These are phyloP conservation scores for Monosporascus cannonballus DNA, from an alignment of 2,329 filamentous ascomycete species.

Conservation along the genomic window DNA sequence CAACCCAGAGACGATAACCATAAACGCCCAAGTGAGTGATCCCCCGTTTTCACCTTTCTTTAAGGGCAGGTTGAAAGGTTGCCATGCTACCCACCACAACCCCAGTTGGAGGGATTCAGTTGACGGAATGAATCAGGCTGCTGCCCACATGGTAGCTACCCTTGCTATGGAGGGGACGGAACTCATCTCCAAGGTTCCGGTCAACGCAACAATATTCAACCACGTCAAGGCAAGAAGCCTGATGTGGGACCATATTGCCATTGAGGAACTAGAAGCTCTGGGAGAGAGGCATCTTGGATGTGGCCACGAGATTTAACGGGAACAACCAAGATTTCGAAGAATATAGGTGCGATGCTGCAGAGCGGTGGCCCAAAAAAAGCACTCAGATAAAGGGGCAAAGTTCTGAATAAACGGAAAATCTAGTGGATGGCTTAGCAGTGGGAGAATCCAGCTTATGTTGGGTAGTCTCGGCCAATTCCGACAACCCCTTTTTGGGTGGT, in stretches of 20 bases:
- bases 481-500: too few relatives aligned
- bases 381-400: too few relatives aligned
- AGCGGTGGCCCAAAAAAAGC: too few relatives aligned
- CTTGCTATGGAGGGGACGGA: conserved; percentile 24
- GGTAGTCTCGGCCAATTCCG: too few relatives aligned
- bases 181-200: conserved; percentile 25
- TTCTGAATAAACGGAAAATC: too few relatives aligned
- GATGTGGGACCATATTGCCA: not conserved
- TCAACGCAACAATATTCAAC: conserved; percentile 15
- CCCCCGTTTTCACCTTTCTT: not conserved
- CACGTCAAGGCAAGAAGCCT: not conserved
- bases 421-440: too few relatives aligned
- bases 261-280: not conserved
- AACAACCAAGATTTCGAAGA: too few relatives aligned
- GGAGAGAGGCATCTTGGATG: not conserved
- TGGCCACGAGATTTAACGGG: not conserved
- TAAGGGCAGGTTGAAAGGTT: not conserved
- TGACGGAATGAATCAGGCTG: conserved; percentile 11
- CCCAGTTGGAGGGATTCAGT: too few relatives aligned
- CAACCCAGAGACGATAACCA: conserved; percentile 23
- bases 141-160: conserved; percentile 26
- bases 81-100: not conserved
- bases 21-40: conserved; percentile 23
- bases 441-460: too few relatives aligned
- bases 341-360: too few relatives aligned